Evolutionary conservation across 2,329 filamentous ascomycete species (phyloP).

Genomic region (Penicillium hesseltinei): DNA sequence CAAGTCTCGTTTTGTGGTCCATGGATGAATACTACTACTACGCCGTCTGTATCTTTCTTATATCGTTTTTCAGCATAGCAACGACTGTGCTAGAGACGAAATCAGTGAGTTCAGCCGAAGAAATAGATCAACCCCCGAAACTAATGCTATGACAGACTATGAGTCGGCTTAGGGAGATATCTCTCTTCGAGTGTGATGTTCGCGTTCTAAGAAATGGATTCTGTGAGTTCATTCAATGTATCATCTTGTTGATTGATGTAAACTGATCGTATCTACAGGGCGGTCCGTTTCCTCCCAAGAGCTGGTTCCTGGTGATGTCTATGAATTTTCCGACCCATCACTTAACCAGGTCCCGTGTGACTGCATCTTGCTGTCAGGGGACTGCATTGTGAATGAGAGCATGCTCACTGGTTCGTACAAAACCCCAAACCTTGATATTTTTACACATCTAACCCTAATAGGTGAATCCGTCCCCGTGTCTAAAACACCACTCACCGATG

Average conservation of each 20-base stretch:
- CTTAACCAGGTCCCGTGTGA: constrained; percentile 87
- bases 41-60: constrained; percentile 88
- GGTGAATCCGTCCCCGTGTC: constrained; percentile 96
- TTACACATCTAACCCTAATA: constrained; percentile 30
- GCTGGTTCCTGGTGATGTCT: constrained; percentile 91
- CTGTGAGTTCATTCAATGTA: constrained; percentile 55
- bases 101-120: constrained; percentile 55
- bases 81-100: constrained; percentile 88
- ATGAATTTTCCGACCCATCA: constrained; percentile 92
- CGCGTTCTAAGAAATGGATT: constrained; percentile 92
- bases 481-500: constrained; percentile 79
- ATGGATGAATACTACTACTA: constrained; percentile 98
- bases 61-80: constrained; percentile 87
- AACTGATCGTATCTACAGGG: constrained; percentile 53
- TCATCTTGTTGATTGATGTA: background rate
- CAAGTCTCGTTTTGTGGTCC: constrained; percentile 91
- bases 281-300: constrained; percentile 81
- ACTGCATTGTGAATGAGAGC: constrained; percentile 98
- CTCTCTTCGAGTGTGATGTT: constrained; percentile 91
- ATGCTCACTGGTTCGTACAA: constrained; percentile 74
- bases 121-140: constrained; percentile 12
- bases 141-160: constrained; percentile 62
- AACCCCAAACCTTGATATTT: background rate
- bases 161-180: constrained; percentile 85
- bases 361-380: constrained; percentile 83